Base-by-base conservation (phyloP, 768 basidiomycete species). In the Royoungia palumana region DNA sequence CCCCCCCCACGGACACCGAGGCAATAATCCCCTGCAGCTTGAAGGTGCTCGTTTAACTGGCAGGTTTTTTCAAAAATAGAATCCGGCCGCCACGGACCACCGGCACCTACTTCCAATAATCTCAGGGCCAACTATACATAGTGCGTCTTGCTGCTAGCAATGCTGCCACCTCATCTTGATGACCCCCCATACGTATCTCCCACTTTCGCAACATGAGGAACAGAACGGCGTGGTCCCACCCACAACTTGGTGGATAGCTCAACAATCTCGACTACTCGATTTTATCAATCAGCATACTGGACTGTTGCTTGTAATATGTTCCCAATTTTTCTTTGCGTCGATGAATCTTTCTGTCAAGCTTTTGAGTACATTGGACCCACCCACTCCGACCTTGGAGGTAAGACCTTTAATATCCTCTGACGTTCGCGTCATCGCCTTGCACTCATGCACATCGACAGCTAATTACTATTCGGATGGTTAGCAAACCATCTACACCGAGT, bases 341-440 rank as follows among this genome's bases (percentile, higher is more conserved):
- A 83, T 85, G 74, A 81, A 81, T 43, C 69, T 82, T 4, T 68
- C 76, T 6, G 85, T 88, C 37, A 87, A 88, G 67, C 72, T 71
- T 51, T 65, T 89, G 50, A 78, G 81, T 49, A 67, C 64, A 17
- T 67, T 84, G 5, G 79, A 83, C 51, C 70, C 76, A 11, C 84
- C 82, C 1, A 77, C 83, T 12, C 75, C 79, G 5, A 72, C 79
- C 5, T 64, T 82, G 12, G 73, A 85, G 74, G 82, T 81, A 32
- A 16, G 32, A 32, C 53, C 13, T 72, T 58, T 1, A 6, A 36
- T 11, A 28, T 32, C 6, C 13, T 21, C n/a, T 2, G 35, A 19
- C 17, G 7, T 19, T 13, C 14, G 14, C 12, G 14, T 22, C 12
- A 3, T 25, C 25, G 16, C 4, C 20, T 46, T 44, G 22, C 10